phyloP scores from a whole-genome alignment of 345 rosid species.

The Aquilaria sinensis region DNA sequence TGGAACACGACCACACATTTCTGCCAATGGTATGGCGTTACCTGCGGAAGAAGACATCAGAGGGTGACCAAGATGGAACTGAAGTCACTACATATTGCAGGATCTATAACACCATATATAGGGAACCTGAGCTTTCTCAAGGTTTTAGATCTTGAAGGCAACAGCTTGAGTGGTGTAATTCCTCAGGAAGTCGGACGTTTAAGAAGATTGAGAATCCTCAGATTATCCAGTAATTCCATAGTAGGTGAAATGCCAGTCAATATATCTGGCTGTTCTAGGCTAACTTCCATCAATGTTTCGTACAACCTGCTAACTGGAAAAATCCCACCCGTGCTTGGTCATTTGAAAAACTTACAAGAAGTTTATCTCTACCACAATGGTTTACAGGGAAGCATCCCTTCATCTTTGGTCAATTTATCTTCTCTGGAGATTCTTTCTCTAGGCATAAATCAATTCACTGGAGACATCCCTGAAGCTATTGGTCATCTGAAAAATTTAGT shows the following conservation, averaged over 20 bases:
- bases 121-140: conserved; percentile 18
- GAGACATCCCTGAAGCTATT: conserved; percentile 13
- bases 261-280: conserved; percentile 7
- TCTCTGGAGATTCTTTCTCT: not conserved
- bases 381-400: conserved; percentile 12
- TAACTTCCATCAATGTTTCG: not conserved
- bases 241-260: not conserved
- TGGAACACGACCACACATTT: conserved; percentile 17
- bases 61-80: conserved; percentile 17
- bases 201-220: conserved; percentile 5
- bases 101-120: conserved; percentile 19
- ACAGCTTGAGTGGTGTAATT: conserved; percentile 11
- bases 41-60: conserved; percentile 9
- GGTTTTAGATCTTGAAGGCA: conserved; percentile 4
- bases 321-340: conserved; percentile 9
- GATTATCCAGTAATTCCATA: conserved; percentile 5
- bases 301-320: conserved; percentile 5
- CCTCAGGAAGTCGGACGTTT: conserved; percentile 17
- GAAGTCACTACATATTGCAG: conserved; percentile 8
- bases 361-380: not conserved
- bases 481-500: conserved; percentile 8
- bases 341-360: not conserved
- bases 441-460: not conserved
- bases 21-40: conserved; percentile 14
- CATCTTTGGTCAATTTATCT: conserved; percentile 17